Conservation (phyloP, 345 rosid species). For the sweet orange (Citrus sinensis) region DNA sequence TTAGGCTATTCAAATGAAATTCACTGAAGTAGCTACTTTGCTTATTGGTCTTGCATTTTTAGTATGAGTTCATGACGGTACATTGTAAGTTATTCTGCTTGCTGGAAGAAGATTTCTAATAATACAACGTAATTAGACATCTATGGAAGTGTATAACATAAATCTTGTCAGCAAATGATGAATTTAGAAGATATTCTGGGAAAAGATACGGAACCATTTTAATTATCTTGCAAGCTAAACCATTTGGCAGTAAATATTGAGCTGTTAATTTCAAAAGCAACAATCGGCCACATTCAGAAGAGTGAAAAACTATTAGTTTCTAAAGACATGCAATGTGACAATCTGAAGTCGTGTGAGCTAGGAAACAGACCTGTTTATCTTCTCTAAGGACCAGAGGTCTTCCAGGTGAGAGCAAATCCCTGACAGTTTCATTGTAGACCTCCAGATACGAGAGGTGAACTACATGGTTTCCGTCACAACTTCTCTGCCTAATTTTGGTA, state of each 20-base stretch:
- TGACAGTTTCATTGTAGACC: conserved; percentile 86
- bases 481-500: conserved; percentile 77
- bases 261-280: background rate
- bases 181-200: background rate
- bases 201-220: background rate
- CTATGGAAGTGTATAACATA: background rate
- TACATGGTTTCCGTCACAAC: conserved; percentile 80
- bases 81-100: background rate
- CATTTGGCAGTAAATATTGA: background rate
- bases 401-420: conserved; percentile 96
- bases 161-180: background rate
- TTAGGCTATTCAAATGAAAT: background rate
- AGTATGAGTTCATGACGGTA: background rate
- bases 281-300: background rate
- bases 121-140: background rate
- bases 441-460: conserved; percentile 96
- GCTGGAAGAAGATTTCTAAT: background rate
- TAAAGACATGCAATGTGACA: background rate
- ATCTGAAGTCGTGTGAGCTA: background rate
- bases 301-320: background rate
- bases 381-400: conserved; percentile 92
- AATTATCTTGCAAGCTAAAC: background rate
- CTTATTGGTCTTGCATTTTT: background rate
- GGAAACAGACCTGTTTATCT: conserved; percentile 71
- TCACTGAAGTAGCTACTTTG: background rate